Conservation (phyloP, 2,329 filamentous ascomycete species). For the Claviceps spartinae region DNA sequence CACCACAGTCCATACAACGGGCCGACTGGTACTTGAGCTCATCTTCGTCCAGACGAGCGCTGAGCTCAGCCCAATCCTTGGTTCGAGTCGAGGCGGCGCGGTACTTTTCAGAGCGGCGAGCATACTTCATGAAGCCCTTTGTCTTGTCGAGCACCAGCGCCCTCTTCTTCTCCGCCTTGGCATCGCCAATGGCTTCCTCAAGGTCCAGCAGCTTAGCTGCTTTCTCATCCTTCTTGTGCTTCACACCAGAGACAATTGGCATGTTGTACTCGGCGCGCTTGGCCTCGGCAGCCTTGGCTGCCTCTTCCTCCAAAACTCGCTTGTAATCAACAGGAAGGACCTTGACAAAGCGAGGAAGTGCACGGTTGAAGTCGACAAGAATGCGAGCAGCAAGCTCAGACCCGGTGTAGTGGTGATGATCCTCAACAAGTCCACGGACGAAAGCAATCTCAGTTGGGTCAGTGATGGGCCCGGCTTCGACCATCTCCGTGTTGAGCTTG, state of each 20-base stretch:
- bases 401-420: conserved; percentile 95
- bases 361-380: conserved; percentile 87
- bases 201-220: conserved; percentile 65
- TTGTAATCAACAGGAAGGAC: conserved; percentile 93
- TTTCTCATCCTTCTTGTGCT: conserved; percentile 52
- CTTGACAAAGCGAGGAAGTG: conserved; percentile 82
- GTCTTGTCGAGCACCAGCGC: conserved; percentile 96
- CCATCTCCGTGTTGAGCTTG: conserved; percentile 97
- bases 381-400: conserved; percentile 89
- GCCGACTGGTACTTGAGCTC: conserved; percentile 94
- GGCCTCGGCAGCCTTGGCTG: conserved; percentile 69
- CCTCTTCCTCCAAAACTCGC: conserved; percentile 76
- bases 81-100: conserved; percentile 69
- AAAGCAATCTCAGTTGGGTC: conserved; percentile 83
- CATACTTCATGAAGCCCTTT: conserved; percentile 93
- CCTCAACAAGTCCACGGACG: conserved; percentile 81
- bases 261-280: conserved; percentile 76
- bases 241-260: conserved; percentile 57
- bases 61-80: conserved; percentile 89
- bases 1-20: conserved; percentile 97
- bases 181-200: conserved; percentile 79
- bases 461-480: conserved; percentile 72
- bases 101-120: conserved; percentile 86
- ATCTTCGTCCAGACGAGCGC: conserved; percentile 75
- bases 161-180: conserved; percentile 75